Evolutionary conservation across 805 yeast genomes (phyloP).

Genomic region (Clavispora santaluciae): DNA sequence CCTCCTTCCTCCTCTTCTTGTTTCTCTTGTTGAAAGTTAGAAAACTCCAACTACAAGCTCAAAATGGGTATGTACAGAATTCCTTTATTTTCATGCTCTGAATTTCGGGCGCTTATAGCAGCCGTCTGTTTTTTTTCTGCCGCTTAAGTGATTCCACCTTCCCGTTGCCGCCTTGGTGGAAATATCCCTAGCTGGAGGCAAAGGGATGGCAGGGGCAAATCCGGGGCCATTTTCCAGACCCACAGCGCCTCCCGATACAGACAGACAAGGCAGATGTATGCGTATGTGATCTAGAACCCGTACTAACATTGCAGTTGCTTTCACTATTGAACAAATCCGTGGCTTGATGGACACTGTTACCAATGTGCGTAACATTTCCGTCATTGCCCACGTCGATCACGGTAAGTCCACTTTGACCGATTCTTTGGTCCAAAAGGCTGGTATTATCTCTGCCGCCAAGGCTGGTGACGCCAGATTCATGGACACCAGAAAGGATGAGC

Average conservation of each 20-base stretch:
- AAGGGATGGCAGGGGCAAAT: too few species aligned
- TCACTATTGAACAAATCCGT: constrained; percentile 82
- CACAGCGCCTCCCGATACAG: too few species aligned
- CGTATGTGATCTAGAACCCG: too few species aligned
- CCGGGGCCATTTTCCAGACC: background rate
- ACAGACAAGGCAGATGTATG: too few species aligned
- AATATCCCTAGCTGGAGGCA: too few species aligned
- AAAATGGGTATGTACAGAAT: constrained; percentile 32
- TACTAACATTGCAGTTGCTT: constrained; percentile 41
- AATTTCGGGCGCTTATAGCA: too few species aligned
- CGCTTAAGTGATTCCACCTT: too few species aligned
- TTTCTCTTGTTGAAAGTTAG: constrained; percentile 22
- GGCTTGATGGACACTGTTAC: constrained; percentile 99
- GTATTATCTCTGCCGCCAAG: constrained; percentile 99
- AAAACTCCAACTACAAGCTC: constrained; percentile 21
- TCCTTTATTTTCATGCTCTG: background rate
- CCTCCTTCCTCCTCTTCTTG: constrained; percentile 12
- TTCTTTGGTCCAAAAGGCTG: constrained; percentile 98
- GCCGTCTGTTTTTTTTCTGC: too few species aligned
- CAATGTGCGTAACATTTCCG: constrained; percentile 99
- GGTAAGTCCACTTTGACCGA: constrained; percentile 99
- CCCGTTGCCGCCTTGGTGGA: too few species aligned
- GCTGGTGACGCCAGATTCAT: constrained; percentile 99
- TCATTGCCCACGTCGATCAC: constrained; percentile 99
- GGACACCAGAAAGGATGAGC: constrained; percentile 99